A percentile compares a stretch with the other conserved stretches of the same genome.
phyloP scores from a whole-genome alignment of 768 basidiomycete species.

The Suillus subaureus region DNA sequence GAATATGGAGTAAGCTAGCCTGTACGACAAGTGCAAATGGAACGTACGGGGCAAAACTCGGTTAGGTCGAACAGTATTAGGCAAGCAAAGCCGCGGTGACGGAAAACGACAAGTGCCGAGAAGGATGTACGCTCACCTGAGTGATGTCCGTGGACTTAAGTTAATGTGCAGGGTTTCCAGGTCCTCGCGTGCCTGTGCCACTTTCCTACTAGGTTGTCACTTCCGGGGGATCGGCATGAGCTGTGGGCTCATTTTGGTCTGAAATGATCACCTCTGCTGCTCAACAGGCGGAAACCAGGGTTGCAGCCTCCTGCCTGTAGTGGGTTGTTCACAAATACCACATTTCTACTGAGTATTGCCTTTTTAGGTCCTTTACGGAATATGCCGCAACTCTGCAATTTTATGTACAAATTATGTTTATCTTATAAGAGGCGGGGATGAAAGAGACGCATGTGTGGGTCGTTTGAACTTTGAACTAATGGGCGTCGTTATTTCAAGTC shows the following conservation, averaged over 20 bases:
- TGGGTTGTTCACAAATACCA: conserved; percentile 17
- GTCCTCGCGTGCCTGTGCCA: conserved; percentile 38
- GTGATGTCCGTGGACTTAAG: conserved; percentile 43
- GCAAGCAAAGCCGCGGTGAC: conserved; percentile 41
- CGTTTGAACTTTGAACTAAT: conserved; percentile 5
- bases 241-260: conserved; percentile 23
- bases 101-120: conserved; percentile 36
- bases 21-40: conserved; percentile 29
- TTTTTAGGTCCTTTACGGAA: conserved; percentile 23
- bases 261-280: conserved; percentile 15
- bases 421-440: conserved; percentile 16
- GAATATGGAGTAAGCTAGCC: conserved; percentile 25
- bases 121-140: conserved; percentile 29
- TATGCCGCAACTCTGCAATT: conserved; percentile 32
- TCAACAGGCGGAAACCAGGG: conserved; percentile 7
- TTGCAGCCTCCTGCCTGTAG: conserved; percentile 10
- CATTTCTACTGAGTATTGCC: conserved; percentile 22
- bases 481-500: neutral
- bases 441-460: neutral
- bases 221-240: conserved; percentile 29
- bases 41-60: conserved; percentile 32
- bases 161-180: conserved; percentile 39
- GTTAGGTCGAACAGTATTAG: conserved; percentile 29
- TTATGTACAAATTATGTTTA: conserved; percentile 26
- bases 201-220: conserved; percentile 21